Evolutionary conservation across 2,329 filamentous ascomycete genomes (phyloP).

Genomic region (Nigrograna mackinnonii): DNA sequence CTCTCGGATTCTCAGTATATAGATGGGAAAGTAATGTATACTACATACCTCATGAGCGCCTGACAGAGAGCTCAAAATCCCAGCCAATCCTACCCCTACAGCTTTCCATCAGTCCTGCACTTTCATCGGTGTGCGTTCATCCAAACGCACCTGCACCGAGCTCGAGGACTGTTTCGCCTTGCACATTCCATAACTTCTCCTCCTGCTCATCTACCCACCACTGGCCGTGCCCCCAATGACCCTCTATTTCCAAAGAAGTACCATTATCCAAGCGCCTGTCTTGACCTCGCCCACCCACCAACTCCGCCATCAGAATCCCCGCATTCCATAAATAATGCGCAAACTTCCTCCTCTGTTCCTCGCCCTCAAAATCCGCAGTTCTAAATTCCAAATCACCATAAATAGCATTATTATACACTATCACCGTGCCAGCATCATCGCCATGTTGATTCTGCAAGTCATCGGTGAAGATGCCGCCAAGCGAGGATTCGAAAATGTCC

Average conservation of each 20-base stretch:
- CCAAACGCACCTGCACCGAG: constrained; percentile 68
- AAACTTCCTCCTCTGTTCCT: constrained; percentile 64
- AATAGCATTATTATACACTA: constrained; percentile 58
- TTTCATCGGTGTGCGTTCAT: constrained; percentile 6
- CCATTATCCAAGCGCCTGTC: constrained; percentile 21
- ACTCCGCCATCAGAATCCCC: constrained; percentile 49
- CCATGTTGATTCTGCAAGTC: constrained; percentile 70
- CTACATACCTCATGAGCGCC: constrained; percentile 47
- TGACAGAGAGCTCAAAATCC: constrained; percentile 50
- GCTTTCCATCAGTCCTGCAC: constrained; percentile 26
- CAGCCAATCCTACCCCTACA: constrained; percentile 49
- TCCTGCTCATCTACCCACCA: constrained; percentile 39
- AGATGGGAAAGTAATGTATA: constrained; percentile 41
- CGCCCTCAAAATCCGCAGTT: constrained; percentile 51
- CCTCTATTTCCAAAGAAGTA: constrained; percentile 12
- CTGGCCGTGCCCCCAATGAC: constrained; percentile 19
- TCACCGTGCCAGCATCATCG: constrained; percentile 57
- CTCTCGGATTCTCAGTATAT: constrained; percentile 21
- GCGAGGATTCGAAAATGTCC: constrained; percentile 62
- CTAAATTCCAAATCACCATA: constrained; percentile 40
- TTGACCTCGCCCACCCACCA: constrained; percentile 39
- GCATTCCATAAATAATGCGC: constrained; percentile 78
- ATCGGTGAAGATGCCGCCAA: constrained; percentile 69
- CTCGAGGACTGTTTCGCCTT: constrained; percentile 61
- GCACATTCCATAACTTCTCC: constrained; percentile 49